Conservation (phyloP, 2,329 filamentous ascomycete species). For the Alternaria infectoria region DNA sequence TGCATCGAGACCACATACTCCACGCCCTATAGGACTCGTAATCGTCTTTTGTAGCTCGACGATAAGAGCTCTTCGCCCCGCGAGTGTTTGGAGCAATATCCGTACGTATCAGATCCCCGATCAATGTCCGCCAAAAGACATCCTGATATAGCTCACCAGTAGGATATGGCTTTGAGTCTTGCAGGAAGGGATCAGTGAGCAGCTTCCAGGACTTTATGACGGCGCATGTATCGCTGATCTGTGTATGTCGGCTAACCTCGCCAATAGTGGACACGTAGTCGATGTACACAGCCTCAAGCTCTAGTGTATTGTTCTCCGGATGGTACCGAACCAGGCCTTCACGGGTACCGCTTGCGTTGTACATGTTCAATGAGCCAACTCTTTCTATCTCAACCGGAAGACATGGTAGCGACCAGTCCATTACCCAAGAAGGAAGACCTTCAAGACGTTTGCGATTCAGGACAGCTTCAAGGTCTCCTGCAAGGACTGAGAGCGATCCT, state of each 20-base stretch:
- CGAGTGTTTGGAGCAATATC: neutral
- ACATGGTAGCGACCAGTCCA: slow-evolving; percentile 30
- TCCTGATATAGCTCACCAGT: slow-evolving; percentile 17
- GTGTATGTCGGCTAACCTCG: slow-evolving; percentile 23
- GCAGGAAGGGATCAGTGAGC: neutral
- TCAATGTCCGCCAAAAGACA: slow-evolving; percentile 24
- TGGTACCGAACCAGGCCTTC: slow-evolving; percentile 3
- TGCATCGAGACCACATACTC: slow-evolving; percentile 30
- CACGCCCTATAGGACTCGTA: slow-evolving; percentile 19
- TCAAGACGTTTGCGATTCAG: slow-evolving; percentile 19
- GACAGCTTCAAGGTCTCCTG: slow-evolving; percentile 22
- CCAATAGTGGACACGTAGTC: slow-evolving; percentile 15
- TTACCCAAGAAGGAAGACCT: slow-evolving; percentile 25
- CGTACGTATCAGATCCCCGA: slow-evolving; percentile 17
- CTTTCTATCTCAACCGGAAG: slow-evolving; percentile 19
- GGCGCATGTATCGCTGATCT: slow-evolving; percentile 25
- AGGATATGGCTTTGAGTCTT: slow-evolving; percentile 6
- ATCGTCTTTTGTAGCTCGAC: slow-evolving; percentile 17
- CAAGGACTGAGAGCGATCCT: slow-evolving; percentile 16
- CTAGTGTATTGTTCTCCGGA: slow-evolving; percentile 1
- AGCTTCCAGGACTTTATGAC: slow-evolving; percentile 22
- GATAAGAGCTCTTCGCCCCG: slow-evolving; percentile 4
- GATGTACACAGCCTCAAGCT: slow-evolving; percentile 14
- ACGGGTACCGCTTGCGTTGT: slow-evolving; percentile 15
- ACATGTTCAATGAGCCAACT: slow-evolving; percentile 19